Evolutionary conservation across 805 yeast species (phyloP), one percentile per base, ranked within the genome.

Genomic region (Blastobotrys chiropterorum): DNA sequence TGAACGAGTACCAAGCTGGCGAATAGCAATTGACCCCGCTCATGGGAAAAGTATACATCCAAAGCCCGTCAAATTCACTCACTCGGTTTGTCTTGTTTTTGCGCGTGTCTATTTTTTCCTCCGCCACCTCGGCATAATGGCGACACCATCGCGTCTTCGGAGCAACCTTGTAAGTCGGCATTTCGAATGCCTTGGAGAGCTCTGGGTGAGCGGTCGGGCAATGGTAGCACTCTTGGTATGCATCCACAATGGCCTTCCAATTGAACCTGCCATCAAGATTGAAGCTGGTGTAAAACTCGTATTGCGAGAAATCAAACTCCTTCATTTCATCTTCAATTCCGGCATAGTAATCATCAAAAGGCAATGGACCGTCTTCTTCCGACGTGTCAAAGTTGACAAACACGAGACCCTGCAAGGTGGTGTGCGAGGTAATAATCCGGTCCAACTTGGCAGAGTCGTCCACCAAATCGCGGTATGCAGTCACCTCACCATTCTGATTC

Each of bases 11-110:
- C 44, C 44, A 42, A 5, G 44, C 44, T 42, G 44, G 44, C n/a
- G 44, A 42, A 17, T 42, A 42, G 44, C 44, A 42, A 19, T 42
- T 42, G 44, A 42, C 44, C 26, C 44, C 44, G 26, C 20, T 42
- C 26, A 20, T 20, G n/a, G 44, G 44, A 21, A 42, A 42, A 17
- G 20, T 42, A 14, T 42, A 42, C 44, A 42, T 42, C 44, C 44
- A 42, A 7, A 42, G 44, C 11, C 44, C 44, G 16, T 42, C 44
- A 14, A 42, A 42, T 5, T 42, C 44, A 11, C 22, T 20, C 16
- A 42, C 20, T 26, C 34, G 5, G 34, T 26, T 26, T 5, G 34
- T 6, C 34, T 26, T 26, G 34, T 26, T 26, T 26, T 26, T 26
- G 34, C 34, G 34, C 8, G 8, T 26, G 34, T 26, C 34, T 26